A percentile compares a stretch with the other conserved stretches of the same genome.
phyloP scores from a whole-genome alignment of 2,329 filamentous ascomycete species.

The Colletotrichum destructivum region DNA sequence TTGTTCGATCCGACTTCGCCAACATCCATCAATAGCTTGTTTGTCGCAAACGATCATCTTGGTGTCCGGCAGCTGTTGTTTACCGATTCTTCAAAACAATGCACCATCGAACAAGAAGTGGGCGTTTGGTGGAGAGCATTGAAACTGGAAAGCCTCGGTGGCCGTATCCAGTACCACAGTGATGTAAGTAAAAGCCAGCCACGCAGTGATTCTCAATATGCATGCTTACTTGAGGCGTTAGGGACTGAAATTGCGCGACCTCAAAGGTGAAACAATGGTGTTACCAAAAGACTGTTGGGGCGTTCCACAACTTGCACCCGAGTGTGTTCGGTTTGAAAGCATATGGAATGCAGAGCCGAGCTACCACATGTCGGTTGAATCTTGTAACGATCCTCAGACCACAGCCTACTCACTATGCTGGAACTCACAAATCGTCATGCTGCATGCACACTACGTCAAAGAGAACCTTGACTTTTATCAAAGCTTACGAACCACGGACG shows the following conservation, averaged over 20 bases:
- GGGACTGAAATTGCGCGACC: constrained; percentile 22
- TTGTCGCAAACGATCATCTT: constrained; percentile 22
- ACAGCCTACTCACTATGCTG: constrained; percentile 24
- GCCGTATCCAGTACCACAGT: neutral
- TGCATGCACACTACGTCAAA: constrained; percentile 1
- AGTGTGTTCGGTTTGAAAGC: neutral
- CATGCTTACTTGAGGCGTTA: neutral
- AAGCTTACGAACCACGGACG: neutral
- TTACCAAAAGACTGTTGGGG: constrained; percentile 1
- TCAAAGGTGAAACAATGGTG: neutral
- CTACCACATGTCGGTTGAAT: neutral
- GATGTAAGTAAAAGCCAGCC: neutral
- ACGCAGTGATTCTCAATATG: neutral
- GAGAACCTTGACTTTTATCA: constrained; percentile 25
- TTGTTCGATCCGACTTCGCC: constrained; percentile 17
- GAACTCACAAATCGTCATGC: neutral
- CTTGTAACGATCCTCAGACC: constrained; percentile 17
- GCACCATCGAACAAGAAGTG: neutral
- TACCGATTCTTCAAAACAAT: neutral
- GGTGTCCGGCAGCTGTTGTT: constrained; percentile 16
- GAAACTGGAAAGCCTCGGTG: constrained; percentile 10
- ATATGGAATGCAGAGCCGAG: neutral
- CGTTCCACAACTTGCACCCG: neutral
- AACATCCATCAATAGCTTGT: constrained; percentile 5
- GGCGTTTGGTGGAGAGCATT: constrained; percentile 17